Evolutionary conservation across 2,329 filamentous ascomycete genomes (phyloP).

Genomic region (Magnaporthales sp.): DNA sequence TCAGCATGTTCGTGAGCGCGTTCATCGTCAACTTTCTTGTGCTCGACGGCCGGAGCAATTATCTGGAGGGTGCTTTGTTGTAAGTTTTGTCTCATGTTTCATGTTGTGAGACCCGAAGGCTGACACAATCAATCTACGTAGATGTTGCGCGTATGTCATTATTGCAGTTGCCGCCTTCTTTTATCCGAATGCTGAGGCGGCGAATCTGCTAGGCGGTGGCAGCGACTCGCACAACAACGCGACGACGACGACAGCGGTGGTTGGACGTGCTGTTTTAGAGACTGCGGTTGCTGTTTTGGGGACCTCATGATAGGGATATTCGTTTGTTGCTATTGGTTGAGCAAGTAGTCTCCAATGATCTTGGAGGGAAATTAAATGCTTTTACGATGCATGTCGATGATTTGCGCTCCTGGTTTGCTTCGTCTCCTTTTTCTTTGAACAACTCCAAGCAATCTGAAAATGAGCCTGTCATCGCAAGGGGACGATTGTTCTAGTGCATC

Average conservation of each 20-base stretch:
- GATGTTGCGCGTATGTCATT: conserved; percentile 18
- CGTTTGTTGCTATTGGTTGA: neutral
- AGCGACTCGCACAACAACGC: neutral
- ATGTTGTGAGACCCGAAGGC: neutral
- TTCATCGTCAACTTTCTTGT: conserved; percentile 71
- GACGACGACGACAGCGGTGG: neutral
- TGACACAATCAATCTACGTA: neutral
- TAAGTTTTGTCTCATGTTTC: neutral
- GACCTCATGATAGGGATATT: neutral
- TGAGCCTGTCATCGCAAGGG: neutral
- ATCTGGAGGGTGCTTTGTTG: conserved; percentile 33
- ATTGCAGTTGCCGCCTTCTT: conserved; percentile 18
- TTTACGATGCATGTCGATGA: no score
- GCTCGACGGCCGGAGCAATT: conserved; percentile 61
- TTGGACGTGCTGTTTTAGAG: neutral
- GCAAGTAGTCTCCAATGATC: neutral
- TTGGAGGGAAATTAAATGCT: neutral
- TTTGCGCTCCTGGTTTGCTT: neutral
- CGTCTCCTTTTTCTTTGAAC: neutral
- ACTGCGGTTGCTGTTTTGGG: neutral
- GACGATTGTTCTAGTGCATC: neutral
- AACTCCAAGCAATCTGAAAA: no score
- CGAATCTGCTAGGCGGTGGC: conserved; percentile 14
- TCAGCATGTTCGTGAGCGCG: conserved; percentile 61
- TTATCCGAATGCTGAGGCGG: conserved; percentile 14